Percentiles rank a stretch among this genome's conserved stretches.
Evolutionary conservation across 352 stramenopile species (phyloP).

Genomic region (Saprolegnia parasitica): DNA sequence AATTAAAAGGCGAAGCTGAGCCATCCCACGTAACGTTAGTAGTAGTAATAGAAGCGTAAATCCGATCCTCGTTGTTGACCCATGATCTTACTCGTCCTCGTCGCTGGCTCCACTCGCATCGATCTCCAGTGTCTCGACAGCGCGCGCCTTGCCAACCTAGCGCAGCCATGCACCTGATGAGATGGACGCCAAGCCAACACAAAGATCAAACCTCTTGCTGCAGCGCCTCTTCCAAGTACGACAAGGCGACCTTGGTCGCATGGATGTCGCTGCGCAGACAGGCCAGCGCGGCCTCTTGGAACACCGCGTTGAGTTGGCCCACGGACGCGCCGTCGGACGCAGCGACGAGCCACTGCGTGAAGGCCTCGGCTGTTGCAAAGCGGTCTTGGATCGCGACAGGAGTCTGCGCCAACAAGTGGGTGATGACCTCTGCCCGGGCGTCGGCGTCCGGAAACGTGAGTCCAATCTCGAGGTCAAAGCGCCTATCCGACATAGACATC

Average conservation of each 20-base stretch:
- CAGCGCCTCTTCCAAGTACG: conserved; percentile 37
- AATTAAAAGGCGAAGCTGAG: conserved; percentile 28
- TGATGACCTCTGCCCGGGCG: conserved; percentile 46
- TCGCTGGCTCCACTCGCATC: not conserved
- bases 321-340: conserved; percentile 51
- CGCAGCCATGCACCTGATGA: too few species aligned
- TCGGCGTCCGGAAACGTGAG: conserved; percentile 55
- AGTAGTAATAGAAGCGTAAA: not conserved
- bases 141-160: too few species aligned
- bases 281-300: conserved; percentile 73
- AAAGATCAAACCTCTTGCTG: conserved; percentile 17
- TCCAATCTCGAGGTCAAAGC: conserved; percentile 76
- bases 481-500: conserved; percentile 36
- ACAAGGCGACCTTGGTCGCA: conserved; percentile 38
- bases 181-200: too few species aligned
- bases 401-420: conserved; percentile 45
- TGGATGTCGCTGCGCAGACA: conserved; percentile 61
- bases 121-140: not conserved
- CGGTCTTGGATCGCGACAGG: conserved; percentile 51
- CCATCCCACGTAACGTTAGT: conserved; percentile 19
- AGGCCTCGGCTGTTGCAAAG: conserved; percentile 34
- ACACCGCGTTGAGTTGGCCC: conserved; percentile 53
- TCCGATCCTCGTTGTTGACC: not conserved
- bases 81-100: too few species aligned
- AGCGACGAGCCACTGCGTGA: conserved; percentile 50